Base-by-base conservation (phyloP, 2,329 filamentous ascomycete genomes). In the Elsinoe ampelina region DNA sequence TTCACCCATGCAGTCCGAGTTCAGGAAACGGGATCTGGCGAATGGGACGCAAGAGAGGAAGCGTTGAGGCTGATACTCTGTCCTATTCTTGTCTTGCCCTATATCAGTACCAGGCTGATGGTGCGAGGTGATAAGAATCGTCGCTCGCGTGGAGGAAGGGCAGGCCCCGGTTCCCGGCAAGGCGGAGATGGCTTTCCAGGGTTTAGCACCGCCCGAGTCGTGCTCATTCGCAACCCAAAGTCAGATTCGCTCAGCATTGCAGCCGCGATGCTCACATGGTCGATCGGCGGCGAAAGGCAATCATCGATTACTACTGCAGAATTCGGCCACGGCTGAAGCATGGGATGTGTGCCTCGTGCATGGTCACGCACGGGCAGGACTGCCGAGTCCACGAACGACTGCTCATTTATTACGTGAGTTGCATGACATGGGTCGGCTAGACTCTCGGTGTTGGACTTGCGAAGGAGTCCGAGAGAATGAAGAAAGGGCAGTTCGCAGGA, bases 1-100 rank as follows among this genome's bases (percentile, higher is more conserved):
- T 36, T 52, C 48, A 35, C 48, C 48, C 5, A 52, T 52, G 48
- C 48, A 52, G 34, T 34, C 48, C 6, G 48, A 52, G 32, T 52
- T 52, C 13, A 52, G 48, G 48, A 52, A 52, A 35, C 48, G 48
- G 15, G 48, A 52, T 39, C 48, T 52, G 34, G 48, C 35, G 13
- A 38, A 52, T 26, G 34, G 35, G 11, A 52, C 34, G 11, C 32
- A 36, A 11, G 48, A 52, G 17, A 52, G 32, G 19, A 52, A 39
- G 34, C 17, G 48, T 17, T 52, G 48, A 52, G 32, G 13, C 17
- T 13, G 8, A 19, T 30, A 12, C 17, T 4, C 5, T 12, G 19
- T 20, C 12, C 20, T n/a, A 22, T 26, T 10, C 20, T 12, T 17
- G 19, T 45, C 19, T 5, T 12, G 12, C 19, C n/a, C 41, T 12